A percentile compares a stretch with the other conserved stretches of the same genome.
phyloP scores from a whole-genome alignment of 2,329 filamentous ascomycete species.

The Neofusicoccum cordaticola region DNA sequence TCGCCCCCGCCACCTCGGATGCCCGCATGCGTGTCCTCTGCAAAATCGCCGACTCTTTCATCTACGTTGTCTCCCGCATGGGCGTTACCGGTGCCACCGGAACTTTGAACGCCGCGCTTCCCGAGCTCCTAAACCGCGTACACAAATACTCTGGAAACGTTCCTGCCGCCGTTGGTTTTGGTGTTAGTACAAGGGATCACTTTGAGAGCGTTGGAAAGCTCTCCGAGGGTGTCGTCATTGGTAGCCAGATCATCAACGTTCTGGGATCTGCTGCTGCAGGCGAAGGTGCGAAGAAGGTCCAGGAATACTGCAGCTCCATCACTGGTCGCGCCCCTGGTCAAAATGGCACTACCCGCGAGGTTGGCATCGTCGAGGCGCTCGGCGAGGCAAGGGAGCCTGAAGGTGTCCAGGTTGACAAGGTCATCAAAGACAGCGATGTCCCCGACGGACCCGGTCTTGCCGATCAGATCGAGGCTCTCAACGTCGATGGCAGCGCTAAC shows the following conservation, averaged over 20 bases:
- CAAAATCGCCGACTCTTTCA: slow-evolving; percentile 95
- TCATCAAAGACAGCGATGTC: slow-evolving; percentile 59
- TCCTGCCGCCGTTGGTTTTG: slow-evolving; percentile 90
- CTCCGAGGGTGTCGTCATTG: slow-evolving; percentile 93
- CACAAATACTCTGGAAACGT: slow-evolving; percentile 90
- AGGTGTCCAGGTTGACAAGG: slow-evolving; percentile 65
- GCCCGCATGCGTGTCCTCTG: slow-evolving; percentile 92
- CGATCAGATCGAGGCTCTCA: slow-evolving; percentile 81
- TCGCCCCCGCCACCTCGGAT: slow-evolving; percentile 90
- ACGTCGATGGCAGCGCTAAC: slow-evolving; percentile 53
- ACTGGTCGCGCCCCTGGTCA: slow-evolving; percentile 55
- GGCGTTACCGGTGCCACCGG: slow-evolving; percentile 91
- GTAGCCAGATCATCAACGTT: slow-evolving; percentile 87
- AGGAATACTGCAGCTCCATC: slow-evolving; percentile 80
- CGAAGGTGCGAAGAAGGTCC: slow-evolving; percentile 67
- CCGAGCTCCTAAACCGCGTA: slow-evolving; percentile 77
- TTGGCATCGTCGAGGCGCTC: slow-evolving; percentile 68
- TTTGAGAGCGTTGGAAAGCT: slow-evolving; percentile 81
- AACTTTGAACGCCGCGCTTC: slow-evolving; percentile 75
- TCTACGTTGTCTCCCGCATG: slow-evolving; percentile 97
- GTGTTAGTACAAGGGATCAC: slow-evolving; percentile 92
- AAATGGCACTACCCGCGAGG: slow-evolving; percentile 59
- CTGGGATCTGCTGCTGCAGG: slow-evolving; percentile 67
- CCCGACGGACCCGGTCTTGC: slow-evolving; percentile 66
- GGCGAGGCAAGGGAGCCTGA: slow-evolving; percentile 59